Base-by-base conservation (phyloP, 768 basidiomycete genomes). In the Clathrus columnatus region DNA sequence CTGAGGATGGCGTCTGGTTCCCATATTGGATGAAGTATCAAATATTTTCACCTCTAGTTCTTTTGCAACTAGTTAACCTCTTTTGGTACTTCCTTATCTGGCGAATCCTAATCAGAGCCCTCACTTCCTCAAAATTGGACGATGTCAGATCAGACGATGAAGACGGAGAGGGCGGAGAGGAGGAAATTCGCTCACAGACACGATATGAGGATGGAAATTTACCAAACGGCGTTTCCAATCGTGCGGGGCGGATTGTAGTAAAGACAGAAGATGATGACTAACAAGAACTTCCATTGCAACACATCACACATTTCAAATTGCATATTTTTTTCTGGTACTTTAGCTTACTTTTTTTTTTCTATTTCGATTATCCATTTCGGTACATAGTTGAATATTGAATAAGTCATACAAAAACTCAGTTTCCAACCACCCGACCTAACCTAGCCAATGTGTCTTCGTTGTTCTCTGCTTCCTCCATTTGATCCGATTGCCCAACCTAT, bases 51-150 rank as follows among this genome's bases (percentile, higher is more conserved):
- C 86, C 92, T 0, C 70, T 98, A 54, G 59, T 82, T 5, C 70
- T 91, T 0, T 75, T 99, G 16, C 91, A 93, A 66, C 61, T 80
- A 41, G 75, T 99, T 62, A 97, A 97, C 65, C 57, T 95, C 23
- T 96, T 96, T 75, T 97, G 94, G 94, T 95, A 89, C 68, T 82
- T 75, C 70, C 74, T 92, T 24, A 92, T 97, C 67, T 69, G 79
- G 66, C 82, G 91, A 52, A 85, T 95, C 50, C 73, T 86, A 16
- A 68, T 77, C 48, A 77, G 87, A 90, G 82, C 82, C 5, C 30
- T 89, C 24, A 69, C 67, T 2, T 73, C 73, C 6, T 61, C 61
- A 29, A 65, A 69, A 27, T 70, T 79, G 10, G 76, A 75, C 17
- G 93, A 96, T 63, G 84, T 82, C 2, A 75, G 93, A 46, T 94